phyloP scores from a whole-genome alignment of 495 filamentous ascomycete species.

The Penicillium arizonense region DNA sequence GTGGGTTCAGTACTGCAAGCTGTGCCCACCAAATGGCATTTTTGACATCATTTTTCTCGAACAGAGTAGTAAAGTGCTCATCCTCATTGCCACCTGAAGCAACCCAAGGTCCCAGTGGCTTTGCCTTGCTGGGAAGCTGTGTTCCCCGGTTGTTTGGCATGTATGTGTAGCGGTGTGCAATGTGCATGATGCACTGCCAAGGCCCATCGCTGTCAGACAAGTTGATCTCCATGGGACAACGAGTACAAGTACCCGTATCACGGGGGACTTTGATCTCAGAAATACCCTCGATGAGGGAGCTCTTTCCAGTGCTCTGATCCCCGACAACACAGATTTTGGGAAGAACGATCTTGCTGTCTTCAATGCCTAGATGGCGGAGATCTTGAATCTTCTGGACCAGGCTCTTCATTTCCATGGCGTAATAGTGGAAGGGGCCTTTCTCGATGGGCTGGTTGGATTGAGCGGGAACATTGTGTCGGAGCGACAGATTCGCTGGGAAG shows the following conservation, averaged over 20 bases:
- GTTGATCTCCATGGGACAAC: conserved; percentile 78
- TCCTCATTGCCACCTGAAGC: conserved; percentile 30
- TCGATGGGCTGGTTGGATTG: too few relatives aligned
- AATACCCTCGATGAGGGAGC: conserved; percentile 75
- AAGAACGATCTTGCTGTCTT: conserved; percentile 56
- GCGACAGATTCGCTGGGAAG: too few relatives aligned
- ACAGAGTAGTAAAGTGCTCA: conserved; percentile 40
- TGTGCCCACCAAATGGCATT: conserved; percentile 66
- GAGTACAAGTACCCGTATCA: conserved; percentile 66
- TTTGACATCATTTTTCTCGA: conserved; percentile 50
- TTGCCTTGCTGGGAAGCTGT: conserved; percentile 22
- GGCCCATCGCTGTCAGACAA: conserved; percentile 50
- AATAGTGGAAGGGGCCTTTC: conserved; percentile 20
- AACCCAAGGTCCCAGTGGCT: conserved; percentile 48
- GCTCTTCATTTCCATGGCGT: conserved; percentile 38
- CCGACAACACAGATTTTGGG: conserved; percentile 79
- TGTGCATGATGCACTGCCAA: conserved; percentile 63
- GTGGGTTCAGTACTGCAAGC: conserved; percentile 66
- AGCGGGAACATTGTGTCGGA: too few relatives aligned
- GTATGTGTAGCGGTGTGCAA: conserved; percentile 58
- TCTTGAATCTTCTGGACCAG: conserved; percentile 48
- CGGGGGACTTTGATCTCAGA: conserved; percentile 75
- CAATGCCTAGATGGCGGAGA: conserved; percentile 47
- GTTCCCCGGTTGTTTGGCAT: conserved; percentile 23
- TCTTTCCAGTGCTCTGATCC: conserved; percentile 80